Conservation (phyloP, 2,329 filamentous ascomycete genomes). For the Venturia oleaginea region DNA sequence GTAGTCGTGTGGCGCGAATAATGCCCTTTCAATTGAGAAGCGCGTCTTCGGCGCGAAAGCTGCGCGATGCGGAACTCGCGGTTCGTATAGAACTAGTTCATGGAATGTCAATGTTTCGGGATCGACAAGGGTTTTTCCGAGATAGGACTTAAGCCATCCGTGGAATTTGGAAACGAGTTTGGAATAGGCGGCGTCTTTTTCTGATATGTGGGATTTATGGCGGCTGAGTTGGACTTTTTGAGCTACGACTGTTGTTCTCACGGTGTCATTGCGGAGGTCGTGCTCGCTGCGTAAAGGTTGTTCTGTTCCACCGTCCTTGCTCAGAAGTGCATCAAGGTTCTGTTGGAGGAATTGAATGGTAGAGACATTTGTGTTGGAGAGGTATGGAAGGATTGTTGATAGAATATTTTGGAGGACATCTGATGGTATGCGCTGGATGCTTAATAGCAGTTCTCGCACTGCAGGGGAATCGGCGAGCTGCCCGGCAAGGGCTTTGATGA, state of each 20-base stretch:
- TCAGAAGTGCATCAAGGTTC: neutral
- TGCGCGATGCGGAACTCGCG: constrained; percentile 58
- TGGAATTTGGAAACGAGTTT: constrained; percentile 51
- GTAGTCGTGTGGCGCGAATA: constrained; percentile 68
- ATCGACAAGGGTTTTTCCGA: constrained; percentile 37
- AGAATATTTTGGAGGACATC: constrained; percentile 41
- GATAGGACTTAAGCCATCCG: constrained; percentile 40
- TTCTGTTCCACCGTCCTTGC: constrained; percentile 10
- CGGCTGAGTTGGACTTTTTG: constrained; percentile 74
- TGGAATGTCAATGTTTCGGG: constrained; percentile 50
- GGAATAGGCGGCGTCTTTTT: constrained; percentile 63
- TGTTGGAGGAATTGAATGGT: constrained; percentile 24
- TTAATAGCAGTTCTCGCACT: constrained; percentile 45
- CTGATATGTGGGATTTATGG: constrained; percentile 60
- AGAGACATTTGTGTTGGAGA: constrained; percentile 21
- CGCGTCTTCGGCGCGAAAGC: constrained; percentile 69
- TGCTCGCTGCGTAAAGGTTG: constrained; percentile 61
- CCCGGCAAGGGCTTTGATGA: constrained; percentile 50
- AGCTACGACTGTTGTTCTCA: constrained; percentile 69
- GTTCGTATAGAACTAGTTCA: constrained; percentile 70
- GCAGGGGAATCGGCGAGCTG: constrained; percentile 45
- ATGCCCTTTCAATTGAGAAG: constrained; percentile 59
- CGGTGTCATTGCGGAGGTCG: constrained; percentile 57
- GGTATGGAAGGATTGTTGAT: constrained; percentile 26
- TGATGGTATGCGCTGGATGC: constrained; percentile 52